These are phyloP conservation scores for Rhodotorula sp. DNA, from an alignment of 1,284 basidiomycete species.

Conservation along the genomic window DNA sequence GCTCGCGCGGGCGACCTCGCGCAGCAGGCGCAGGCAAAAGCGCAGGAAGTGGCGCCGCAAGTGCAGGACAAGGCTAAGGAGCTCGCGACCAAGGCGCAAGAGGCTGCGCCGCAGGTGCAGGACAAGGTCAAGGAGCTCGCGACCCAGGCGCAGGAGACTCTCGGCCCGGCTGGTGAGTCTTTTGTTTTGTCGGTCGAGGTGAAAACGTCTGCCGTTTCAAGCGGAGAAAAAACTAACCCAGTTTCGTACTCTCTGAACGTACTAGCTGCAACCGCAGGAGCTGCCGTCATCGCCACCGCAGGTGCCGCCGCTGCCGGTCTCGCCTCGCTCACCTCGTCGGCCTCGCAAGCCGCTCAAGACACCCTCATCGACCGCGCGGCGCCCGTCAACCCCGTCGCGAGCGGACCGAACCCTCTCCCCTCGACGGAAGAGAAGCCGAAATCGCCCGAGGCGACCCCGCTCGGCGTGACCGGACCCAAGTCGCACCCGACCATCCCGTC, in stretches of 20 bases:
- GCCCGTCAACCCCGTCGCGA: background rate
- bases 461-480: background rate
- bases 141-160: constrained; percentile 8
- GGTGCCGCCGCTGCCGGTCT: constrained; percentile 22
- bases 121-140: background rate
- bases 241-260: background rate
- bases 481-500: constrained; percentile 20
- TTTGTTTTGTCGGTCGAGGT: too few relatives aligned
- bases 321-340: constrained; percentile 1
- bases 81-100: background rate
- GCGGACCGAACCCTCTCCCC: background rate
- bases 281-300: constrained; percentile 4
- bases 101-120: constrained; percentile 12
- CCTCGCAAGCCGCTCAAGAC: background rate
- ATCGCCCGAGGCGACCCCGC: constrained; percentile 3
- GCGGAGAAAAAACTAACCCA: background rate
- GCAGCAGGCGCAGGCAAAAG: constrained; percentile 4
- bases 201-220: too few relatives aligned
- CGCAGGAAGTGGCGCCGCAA: constrained; percentile 10
- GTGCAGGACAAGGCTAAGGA: background rate
- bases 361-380: too few relatives aligned
- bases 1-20: constrained; percentile 7
- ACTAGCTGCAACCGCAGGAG: constrained; percentile 12
- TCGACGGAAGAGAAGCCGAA: constrained; percentile 15
- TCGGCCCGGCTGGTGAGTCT: constrained; percentile 15